These are phyloP conservation scores for Brasenia schreberi DNA, from an alignment of 164 flowering plant genomes.

Conservation along the genomic window DNA sequence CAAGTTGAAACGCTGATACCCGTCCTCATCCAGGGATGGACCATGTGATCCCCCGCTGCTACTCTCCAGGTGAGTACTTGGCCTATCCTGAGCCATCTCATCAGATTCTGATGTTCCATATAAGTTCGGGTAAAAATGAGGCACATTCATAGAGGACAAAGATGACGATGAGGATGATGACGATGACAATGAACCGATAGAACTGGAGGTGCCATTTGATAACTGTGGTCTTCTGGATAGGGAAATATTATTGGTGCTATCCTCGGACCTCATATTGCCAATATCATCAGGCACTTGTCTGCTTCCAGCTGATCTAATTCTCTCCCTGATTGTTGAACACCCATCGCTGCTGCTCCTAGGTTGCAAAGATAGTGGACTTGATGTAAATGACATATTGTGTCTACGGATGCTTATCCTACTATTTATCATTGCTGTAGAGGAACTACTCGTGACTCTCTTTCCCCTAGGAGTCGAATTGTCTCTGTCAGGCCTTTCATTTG, in stretches of 20 bases:
- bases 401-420: background rate
- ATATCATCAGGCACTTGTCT: slow-evolving; percentile 23
- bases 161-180: slow-evolving; percentile 4
- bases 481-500: background rate
- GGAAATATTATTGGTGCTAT: slow-evolving; percentile 17
- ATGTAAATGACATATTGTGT: slow-evolving; percentile 21
- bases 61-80: slow-evolving; percentile 25
- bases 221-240: background rate
- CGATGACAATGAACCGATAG: slow-evolving; percentile 11
- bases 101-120: slow-evolving; percentile 22
- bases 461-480: slow-evolving; percentile 33
- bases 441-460: slow-evolving; percentile 27
- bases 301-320: slow-evolving; percentile 37
- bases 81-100: slow-evolving; percentile 20
- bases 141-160: slow-evolving; percentile 11
- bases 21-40: slow-evolving; percentile 27
- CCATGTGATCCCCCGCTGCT: slow-evolving; percentile 19
- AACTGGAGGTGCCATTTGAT: slow-evolving; percentile 13
- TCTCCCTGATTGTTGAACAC: slow-evolving; percentile 14
- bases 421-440: slow-evolving; percentile 19
- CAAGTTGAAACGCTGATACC: slow-evolving; percentile 32
- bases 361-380: slow-evolving; percentile 13
- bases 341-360: slow-evolving; percentile 31
- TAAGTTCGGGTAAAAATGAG: slow-evolving; percentile 12
- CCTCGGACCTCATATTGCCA: slow-evolving; percentile 23